Evolutionary conservation across 805 yeast species (phyloP), one percentile per base, ranked within the genome.

Genomic region (Candida caryicola): DNA sequence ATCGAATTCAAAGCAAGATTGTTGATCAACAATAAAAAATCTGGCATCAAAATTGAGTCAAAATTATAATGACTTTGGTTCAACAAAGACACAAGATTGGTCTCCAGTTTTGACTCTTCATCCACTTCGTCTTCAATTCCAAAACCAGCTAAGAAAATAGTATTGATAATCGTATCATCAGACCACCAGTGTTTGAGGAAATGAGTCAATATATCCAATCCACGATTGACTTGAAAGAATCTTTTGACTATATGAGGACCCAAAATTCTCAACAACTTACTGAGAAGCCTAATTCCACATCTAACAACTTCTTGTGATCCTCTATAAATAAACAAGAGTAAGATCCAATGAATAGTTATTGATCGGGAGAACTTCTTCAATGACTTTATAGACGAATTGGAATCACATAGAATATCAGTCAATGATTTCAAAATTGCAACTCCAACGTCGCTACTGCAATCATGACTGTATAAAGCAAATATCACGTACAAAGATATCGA

Each of bases 301-400:
- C 55, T 51, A 3, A 63, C 64, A 3, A 73, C 72, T 33, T 61
- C 53, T 21, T 66, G 44, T 36, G 69, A 42, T 26, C 47, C 36
- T n/a, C 38, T 67, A 36, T 47, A 57, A 18, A 75, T 60, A 9
- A 84, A 52, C 10, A 84, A 54, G 8, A 85, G 60, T 7, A 85
- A 51, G 2, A 76, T 62, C 84, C 90, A 81, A 51, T 82, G 83
- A 4, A 81, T 69, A 1, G 86, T 75, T 2, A 85, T 66, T 0
- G 82, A 66, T 32, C 79, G 71, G 2, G 69, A 73, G 49, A 59
- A 71, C 49, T 59, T 73, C 54, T 59, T 74, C 55, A 64, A 60
- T 31, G 55, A 60, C 40, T 65, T 68, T 4, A 65, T 52, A 0
- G 69, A 54, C 0, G 66, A 56, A 8, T 57, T 55, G 18, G 73